These are phyloP conservation scores for Lindgomyces ingoldianus DNA, from an alignment of 495 filamentous ascomycete genomes.

Conservation along the genomic window DNA sequence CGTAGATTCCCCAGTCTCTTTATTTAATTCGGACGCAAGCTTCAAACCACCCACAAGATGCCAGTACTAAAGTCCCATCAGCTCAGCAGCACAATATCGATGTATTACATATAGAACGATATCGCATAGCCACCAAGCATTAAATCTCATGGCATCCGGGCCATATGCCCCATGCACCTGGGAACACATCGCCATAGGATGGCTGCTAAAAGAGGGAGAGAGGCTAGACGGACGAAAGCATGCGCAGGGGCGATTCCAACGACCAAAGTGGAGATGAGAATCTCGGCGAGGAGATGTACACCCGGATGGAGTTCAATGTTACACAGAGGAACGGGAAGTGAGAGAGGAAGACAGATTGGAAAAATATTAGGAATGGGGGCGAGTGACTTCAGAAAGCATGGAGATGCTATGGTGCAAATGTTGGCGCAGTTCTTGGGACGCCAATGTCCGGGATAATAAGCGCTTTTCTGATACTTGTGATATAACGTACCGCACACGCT, in stretches of 20 bases:
- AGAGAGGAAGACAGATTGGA: no score
- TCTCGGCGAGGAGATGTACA: background rate
- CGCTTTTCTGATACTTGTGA: no score
- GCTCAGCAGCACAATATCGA: background rate
- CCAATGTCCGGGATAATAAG: no score
- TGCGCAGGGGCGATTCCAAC: background rate
- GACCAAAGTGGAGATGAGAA: background rate
- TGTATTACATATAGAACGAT: slow-evolving; percentile 3
- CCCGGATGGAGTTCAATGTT: background rate
- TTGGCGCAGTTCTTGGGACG: no score
- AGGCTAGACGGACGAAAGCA: background rate
- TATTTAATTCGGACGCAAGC: background rate
- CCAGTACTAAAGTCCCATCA: background rate
- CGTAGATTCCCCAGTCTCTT: background rate
- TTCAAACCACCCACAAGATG: background rate
- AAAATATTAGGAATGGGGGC: no score
- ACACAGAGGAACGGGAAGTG: background rate
- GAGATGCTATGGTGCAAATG: no score
- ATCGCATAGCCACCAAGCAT: background rate
- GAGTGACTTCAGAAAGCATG: no score
- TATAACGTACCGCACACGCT: no score
- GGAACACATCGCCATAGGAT: background rate
- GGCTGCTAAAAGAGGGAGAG: background rate
- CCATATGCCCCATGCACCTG: background rate
- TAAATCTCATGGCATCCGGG: background rate